Base-by-base conservation (phyloP, 306 rosid species). In the Vicia sativa region DNA sequence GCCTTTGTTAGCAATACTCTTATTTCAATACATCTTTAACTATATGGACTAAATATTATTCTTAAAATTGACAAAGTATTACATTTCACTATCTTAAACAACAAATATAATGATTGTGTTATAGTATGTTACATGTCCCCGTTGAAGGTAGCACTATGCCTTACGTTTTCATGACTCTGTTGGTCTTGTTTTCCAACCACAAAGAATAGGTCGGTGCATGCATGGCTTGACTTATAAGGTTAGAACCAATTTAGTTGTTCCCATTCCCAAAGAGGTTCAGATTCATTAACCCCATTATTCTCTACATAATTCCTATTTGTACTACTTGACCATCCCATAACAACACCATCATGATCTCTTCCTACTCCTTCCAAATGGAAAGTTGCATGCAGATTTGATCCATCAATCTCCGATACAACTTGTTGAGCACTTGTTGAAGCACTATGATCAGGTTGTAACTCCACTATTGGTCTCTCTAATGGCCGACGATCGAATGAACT, bases 401-500 rank as follows among this genome's bases (percentile, higher is more conserved):
- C 65, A 11, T 77, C 81, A 16, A 25, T n/a, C 9, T 38, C 29
- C 26, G 25, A 26, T 46, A 73, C 34, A 5, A 65, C 9, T 10
- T 53, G 57, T 2, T 19, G 26, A 48, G 28, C 8, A 54, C 10
- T 21, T 28, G 49, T 43, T 34, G 38, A 62, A 62, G 70, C 35
- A 55, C 4, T 52, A 12, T 69, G 78, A 50, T 53, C 64, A 42
- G 16, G 42, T n/a, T 11, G 62, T 34, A 52, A 41, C 44, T 59
- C 68, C 18, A 9, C 14, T 19, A 16, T 72, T 49, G 12, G 35
- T 1, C 3, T 9, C 68, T 83, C 79, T 11, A 75, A 15, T 9
- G 96, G 98, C 2, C 98, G 87, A 3, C 96, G 75, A 77, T 89
- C 98, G 57, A 86, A 92, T 6, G 96, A 90, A 70, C 89, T 74